Conservation (phyloP, 768 basidiomycete species). For the Lentinula raphanica region DNA sequence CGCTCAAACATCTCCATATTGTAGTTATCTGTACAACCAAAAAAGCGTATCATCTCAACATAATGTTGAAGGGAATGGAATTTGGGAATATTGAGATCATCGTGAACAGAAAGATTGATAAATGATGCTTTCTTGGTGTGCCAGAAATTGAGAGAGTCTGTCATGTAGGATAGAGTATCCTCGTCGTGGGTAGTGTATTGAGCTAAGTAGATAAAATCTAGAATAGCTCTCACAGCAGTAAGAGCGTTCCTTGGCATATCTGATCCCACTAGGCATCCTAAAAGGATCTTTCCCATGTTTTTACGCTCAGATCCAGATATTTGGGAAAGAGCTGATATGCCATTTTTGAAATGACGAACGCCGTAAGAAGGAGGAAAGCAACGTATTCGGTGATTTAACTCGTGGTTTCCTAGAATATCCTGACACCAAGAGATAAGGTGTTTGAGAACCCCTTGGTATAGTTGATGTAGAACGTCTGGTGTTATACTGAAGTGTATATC, state of each 20-base stretch:
- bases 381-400: conserved; percentile 33
- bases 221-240: conserved; percentile 17
- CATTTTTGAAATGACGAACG: too few species aligned
- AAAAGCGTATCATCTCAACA: too few species aligned
- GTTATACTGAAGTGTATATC: conserved; percentile 38
- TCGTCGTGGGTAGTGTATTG: conserved; percentile 11
- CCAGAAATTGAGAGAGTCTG: conserved; percentile 13
- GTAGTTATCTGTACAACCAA: too few species aligned
- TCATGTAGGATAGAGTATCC: conserved; percentile 12
- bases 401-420: conserved; percentile 16
- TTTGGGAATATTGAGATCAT: conserved; percentile 25
- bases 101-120: conserved; percentile 6
- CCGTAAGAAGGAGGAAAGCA: conserved; percentile 23
- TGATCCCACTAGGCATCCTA: conserved; percentile 16
- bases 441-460: conserved; percentile 44
- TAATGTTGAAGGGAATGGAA: conserved; percentile 24
- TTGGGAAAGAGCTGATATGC: conserved; percentile 30
- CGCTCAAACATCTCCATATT: too few species aligned
- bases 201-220: conserved; percentile 29
- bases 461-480: conserved; percentile 44
- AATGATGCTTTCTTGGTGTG: conserved; percentile 18
- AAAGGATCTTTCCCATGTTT: conserved; percentile 22
- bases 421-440: conserved; percentile 34
- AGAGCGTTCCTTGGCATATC: conserved; percentile 8
- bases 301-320: conserved; percentile 32